phyloP scores from a whole-genome alignment of 345 rosid genomes.

The Aethionema arabicum region DNA sequence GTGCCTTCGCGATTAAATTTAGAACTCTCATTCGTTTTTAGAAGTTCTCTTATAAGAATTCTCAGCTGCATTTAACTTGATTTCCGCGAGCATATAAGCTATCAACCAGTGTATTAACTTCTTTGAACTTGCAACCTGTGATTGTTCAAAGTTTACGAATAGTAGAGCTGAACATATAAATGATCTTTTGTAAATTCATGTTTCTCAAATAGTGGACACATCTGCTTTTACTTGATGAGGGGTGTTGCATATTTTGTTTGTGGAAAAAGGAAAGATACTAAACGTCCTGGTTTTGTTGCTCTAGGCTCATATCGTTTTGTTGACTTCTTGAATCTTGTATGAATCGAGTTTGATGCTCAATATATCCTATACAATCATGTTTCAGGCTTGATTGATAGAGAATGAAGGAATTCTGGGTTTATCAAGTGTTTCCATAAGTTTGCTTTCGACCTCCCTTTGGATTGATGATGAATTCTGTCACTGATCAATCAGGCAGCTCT shows the following conservation, averaged over 20 bases:
- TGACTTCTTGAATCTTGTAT: not conserved
- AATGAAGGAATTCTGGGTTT: constrained; percentile 34
- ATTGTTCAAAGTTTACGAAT: constrained; percentile 6
- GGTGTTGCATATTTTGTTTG: too few relatives aligned
- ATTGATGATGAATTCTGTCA: constrained; percentile 37
- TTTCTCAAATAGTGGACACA: not conserved
- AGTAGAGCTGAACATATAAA: constrained; percentile 7
- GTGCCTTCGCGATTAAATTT: too few relatives aligned
- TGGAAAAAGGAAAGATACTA: too few relatives aligned
- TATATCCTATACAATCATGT: not conserved
- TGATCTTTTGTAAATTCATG: not conserved
- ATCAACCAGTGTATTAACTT: not conserved
- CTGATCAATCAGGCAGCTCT: constrained; percentile 39
- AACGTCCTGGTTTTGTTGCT: not conserved
- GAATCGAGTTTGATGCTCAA: constrained; percentile 15
- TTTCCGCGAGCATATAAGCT: not conserved
- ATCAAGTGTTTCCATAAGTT: constrained; percentile 35
- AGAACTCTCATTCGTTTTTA: constrained; percentile 6
- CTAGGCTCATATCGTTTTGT: not conserved
- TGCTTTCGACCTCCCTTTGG: constrained; percentile 20
- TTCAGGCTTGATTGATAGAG: constrained; percentile 37
- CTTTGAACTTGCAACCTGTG: not conserved
- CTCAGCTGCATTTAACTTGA: constrained; percentile 13
- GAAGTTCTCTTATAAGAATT: not conserved
- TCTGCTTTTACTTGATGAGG: too few relatives aligned